Evolutionary conservation across 2,329 filamentous ascomycete species (phyloP), one percentile per base, ranked within the genome.

Genomic region (Lachnellula subtilissima): DNA sequence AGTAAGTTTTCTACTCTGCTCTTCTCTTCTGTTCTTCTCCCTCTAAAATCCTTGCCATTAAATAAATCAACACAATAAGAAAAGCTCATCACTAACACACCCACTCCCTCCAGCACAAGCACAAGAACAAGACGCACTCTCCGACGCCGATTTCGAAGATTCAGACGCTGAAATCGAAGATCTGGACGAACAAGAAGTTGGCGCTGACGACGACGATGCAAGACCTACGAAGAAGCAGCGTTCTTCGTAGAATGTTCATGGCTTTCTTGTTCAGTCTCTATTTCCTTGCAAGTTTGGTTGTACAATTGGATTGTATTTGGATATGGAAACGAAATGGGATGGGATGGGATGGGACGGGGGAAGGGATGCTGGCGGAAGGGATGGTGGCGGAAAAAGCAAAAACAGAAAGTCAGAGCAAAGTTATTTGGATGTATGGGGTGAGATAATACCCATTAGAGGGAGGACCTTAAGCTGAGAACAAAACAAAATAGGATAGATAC

Each of bases 111-210:
- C 70, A 84, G 86, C 81, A 52, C 81, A 89, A 75, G 88, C 89
- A 47, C 84, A 87, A 69, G 87, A 91, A 66, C 76, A 82, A 54
- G 85, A 86, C 50, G 81, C 82, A 11, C 70, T 87, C 68, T 85
- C 76, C 66, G 89, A 92, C 58, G 70, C 82, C 45, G 87, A 92
- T 61, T 87, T 90, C 63, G 87, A 53, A 53, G 51, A 40, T 37
- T 37, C n/a, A 22, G 35, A 25, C n/a, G 28, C 17, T 7, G 25
- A 49, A 32, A 40, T 40, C 19, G n/a, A 22, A 19, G 42, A 23
- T 45, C 5, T 22, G 42, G 42, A 45, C 42, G 12, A 17, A 5
- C n/a, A 40, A 42, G 15, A 51, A 42, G 12, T 35, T 12, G 15
- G 15, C 7, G 46, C 19, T 11, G 37, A 40, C 17, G 37, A 40